Evolutionary conservation across 2,329 filamentous ascomycete genomes (phyloP), one percentile per base, ranked within the genome.

Genomic region (Berkeleyomyces rouxiae): DNA sequence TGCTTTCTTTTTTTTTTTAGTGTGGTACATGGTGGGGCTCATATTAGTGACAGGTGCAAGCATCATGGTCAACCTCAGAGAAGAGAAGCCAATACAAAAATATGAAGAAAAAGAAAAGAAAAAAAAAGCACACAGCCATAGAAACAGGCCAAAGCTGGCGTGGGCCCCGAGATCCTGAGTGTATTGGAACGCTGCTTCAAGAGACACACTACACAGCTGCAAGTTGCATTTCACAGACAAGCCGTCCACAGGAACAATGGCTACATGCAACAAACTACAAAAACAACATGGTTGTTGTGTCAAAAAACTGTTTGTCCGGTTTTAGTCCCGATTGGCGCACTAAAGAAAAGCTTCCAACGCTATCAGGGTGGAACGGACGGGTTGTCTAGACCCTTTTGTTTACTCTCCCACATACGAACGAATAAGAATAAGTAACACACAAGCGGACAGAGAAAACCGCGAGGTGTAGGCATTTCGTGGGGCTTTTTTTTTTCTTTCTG

Each of bases 291-390:
- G 37, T 7, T 13, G 37, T 7, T 13, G 42, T 55, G n/a, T 7
- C 7, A 7, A 37, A 66, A 68, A 55, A 63, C 77, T 82, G 79
- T 84, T 70, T 79, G 79, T 80, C 80, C 79, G 76, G 75, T 77
- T 78, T 78, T 83, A 84, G 81, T 84, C 81, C 81, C 76, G 77
- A 75, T 77, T 74, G 59, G 73, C 79, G 79, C 78, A 82, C 76
- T 73, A 61, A 67, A 53, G 46, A 59, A 60, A 66, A 61, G 59
- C 64, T 67, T 65, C 79, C 77, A 74, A 78, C 80, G 76, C 74
- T 75, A 78, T 74, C 80, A 81, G 81, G 81, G 81, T 83, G 81
- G 81, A 84, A 77, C 75, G 78, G 80, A 82, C 80, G 71, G 81
- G 81, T 79, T 83, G 81, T 84, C 81, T 83, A 83, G 81, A 79